These are phyloP conservation scores for Fagus sylvatica DNA, from an alignment of 306 rosid genomes.

Conservation along the genomic window DNA sequence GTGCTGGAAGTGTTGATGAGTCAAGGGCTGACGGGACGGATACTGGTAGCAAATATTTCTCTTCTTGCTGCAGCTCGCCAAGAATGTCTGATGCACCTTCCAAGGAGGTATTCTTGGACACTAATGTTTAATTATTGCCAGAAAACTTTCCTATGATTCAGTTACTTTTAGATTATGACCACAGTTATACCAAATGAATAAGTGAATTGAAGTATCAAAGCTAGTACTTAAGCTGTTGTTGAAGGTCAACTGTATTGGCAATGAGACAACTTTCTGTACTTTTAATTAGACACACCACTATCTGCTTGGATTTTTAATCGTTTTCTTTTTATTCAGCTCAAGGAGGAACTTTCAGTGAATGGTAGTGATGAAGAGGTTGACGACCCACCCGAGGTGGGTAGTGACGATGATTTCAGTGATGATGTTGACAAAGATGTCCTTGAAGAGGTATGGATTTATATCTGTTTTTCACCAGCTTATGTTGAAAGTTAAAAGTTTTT, in stretches of 20 bases:
- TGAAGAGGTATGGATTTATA: constrained; percentile 66
- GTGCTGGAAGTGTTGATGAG: constrained; percentile 89
- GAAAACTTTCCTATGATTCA: not conserved
- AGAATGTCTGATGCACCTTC: constrained; percentile 70
- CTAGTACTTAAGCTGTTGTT: not conserved
- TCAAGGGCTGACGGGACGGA: constrained; percentile 80
- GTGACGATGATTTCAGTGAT: constrained; percentile 88
- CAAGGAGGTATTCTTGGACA: constrained; percentile 64
- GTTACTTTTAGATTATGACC: not conserved
- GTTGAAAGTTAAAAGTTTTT: not conserved
- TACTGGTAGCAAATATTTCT: constrained; percentile 70
- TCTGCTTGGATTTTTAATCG: not conserved
- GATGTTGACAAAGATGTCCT: constrained; percentile 44
- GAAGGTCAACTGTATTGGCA: not conserved
- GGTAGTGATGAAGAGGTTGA: constrained; percentile 97
- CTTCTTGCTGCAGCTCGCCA: constrained; percentile 95
- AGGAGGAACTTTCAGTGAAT: constrained; percentile 78
- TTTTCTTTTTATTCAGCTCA: constrained; percentile 48
- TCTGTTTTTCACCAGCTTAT: not conserved
- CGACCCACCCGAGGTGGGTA: constrained; percentile 67
- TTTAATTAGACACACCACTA: not conserved
- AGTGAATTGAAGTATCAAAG: not conserved
- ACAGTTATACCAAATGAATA: not conserved
- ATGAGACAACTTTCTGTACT: not conserved
- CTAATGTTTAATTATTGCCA: not conserved